Conservation (phyloP, 805 yeast species). For the Nakazawaea peltata region DNA sequence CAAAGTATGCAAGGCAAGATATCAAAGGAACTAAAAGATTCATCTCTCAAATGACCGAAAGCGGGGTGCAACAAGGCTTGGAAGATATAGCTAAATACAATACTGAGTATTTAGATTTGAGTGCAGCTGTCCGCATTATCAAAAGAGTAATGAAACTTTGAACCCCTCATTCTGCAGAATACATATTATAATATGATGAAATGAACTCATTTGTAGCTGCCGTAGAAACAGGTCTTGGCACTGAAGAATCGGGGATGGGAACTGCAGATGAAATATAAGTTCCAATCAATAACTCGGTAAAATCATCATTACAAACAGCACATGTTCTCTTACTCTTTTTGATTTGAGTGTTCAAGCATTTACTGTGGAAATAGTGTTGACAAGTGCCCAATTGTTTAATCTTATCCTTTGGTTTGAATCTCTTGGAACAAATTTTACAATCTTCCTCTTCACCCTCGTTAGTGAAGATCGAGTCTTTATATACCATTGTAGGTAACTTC, state of each 20-base stretch:
- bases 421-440: constrained; percentile 5
- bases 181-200: not conserved
- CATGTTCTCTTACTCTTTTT: constrained; percentile 2
- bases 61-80: constrained; percentile 37
- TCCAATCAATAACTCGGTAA: constrained; percentile 6
- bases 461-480: too few relatives aligned
- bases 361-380: constrained; percentile 6
- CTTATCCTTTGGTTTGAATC: constrained; percentile 2
- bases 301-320: constrained; percentile 2
- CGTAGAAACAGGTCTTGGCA: not conserved
- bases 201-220: constrained; percentile 4
- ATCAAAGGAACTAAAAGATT: constrained; percentile 55
- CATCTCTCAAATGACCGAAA: constrained; percentile 36
- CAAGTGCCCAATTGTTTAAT: constrained; percentile 4
- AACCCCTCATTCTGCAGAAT: not conserved
- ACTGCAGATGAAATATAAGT: too few relatives aligned
- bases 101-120: constrained; percentile 17
- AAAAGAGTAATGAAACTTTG: constrained; percentile 5
- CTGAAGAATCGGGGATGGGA: not conserved
- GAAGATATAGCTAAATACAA: constrained; percentile 47
- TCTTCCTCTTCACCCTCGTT: constrained; percentile 1
- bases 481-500: not conserved
- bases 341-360: constrained; percentile 3
- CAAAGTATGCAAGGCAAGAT: constrained; percentile 45
- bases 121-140: not conserved